phyloP scores from a whole-genome alignment of 768 basidiomycete genomes.

The Agrocybe chaxingu region DNA sequence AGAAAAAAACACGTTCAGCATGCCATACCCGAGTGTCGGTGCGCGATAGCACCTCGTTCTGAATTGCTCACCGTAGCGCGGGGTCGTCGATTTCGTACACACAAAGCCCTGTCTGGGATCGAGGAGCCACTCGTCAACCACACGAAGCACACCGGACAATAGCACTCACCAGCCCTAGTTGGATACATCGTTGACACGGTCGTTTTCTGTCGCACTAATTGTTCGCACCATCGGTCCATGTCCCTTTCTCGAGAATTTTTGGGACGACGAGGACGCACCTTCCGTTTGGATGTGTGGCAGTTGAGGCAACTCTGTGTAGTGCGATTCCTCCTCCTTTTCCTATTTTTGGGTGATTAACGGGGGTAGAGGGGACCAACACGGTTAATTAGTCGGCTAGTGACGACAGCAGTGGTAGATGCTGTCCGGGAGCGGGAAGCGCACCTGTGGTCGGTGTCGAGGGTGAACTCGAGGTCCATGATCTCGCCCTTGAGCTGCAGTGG shows the following conservation, averaged over 20 bases:
- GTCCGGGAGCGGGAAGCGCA: conserved; percentile 25
- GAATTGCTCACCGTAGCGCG: conserved; percentile 55
- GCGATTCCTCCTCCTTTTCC: conserved; percentile 86
- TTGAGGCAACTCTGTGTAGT: conserved; percentile 87
- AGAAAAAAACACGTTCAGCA: conserved; percentile 8
- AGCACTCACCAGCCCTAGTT: conserved; percentile 72
- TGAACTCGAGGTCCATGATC: conserved; percentile 76
- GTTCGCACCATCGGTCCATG: too few relatives aligned
- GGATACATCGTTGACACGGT: conserved; percentile 88
- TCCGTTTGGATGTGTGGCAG: conserved; percentile 93
- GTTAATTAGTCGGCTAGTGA: conserved; percentile 49
- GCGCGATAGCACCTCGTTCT: background rate
- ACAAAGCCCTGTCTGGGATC: conserved; percentile 79
- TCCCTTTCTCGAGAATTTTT: conserved; percentile 6
- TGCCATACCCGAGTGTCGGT: background rate
- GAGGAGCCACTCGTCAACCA: conserved; percentile 8
- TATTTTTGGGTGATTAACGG: conserved; percentile 46
- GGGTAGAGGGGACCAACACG: conserved; percentile 40
- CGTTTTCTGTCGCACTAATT: conserved; percentile 85
- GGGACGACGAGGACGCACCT: conserved; percentile 45
- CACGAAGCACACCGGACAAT: conserved; percentile 6
- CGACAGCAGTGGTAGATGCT: conserved; percentile 14
- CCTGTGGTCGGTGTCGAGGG: conserved; percentile 68
- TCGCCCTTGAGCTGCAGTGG: conserved; percentile 70
- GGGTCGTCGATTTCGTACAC: conserved; percentile 95